These are phyloP conservation scores for Colletotrichum tofieldiae DNA, from an alignment of 2,329 filamentous ascomycete genomes.

Conservation along the genomic window DNA sequence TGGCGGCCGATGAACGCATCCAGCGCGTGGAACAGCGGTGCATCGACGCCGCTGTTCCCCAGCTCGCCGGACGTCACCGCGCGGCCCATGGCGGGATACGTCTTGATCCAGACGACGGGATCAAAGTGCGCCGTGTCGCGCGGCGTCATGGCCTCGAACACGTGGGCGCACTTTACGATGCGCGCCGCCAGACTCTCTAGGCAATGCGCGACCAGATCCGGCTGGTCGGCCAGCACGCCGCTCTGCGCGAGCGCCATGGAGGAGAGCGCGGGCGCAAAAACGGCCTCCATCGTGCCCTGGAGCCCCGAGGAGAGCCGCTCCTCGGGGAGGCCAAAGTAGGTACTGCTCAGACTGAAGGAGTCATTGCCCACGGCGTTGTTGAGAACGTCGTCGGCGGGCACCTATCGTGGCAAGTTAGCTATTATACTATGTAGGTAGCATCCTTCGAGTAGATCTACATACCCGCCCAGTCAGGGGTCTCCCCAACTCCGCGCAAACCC, in stretches of 20 bases:
- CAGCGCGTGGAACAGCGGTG: constrained; percentile 37
- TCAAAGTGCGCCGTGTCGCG: constrained; percentile 34
- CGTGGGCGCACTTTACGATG: constrained; percentile 28
- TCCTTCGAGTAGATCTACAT: not conserved
- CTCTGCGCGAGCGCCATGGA: constrained; percentile 34
- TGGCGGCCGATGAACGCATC: constrained; percentile 32
- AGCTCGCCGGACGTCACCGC: constrained; percentile 32
- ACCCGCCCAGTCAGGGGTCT: constrained; percentile 32
- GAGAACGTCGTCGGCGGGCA: constrained; percentile 38
- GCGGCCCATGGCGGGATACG: constrained; percentile 36
- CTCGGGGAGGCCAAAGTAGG: constrained; percentile 36
- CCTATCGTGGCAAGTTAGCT: constrained; percentile 22
- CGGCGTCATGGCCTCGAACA: constrained; percentile 35
- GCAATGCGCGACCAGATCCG: constrained; percentile 27
- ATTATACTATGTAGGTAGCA: not conserved
- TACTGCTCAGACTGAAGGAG: constrained; percentile 24
- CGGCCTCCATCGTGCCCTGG: constrained; percentile 31
- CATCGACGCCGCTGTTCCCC: constrained; percentile 37
- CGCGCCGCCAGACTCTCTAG: constrained; percentile 31
- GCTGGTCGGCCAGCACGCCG: constrained; percentile 30
- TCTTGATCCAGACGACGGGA: constrained; percentile 41
- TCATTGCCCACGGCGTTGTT: constrained; percentile 35
- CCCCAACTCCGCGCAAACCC: constrained; percentile 20
- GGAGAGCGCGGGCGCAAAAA: constrained; percentile 34
- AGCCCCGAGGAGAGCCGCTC: constrained; percentile 35